Evolutionary conservation across 495 filamentous ascomycete species (phyloP), one percentile per base, ranked within the genome.

Genomic region (Hyaloscypha variabilis): DNA sequence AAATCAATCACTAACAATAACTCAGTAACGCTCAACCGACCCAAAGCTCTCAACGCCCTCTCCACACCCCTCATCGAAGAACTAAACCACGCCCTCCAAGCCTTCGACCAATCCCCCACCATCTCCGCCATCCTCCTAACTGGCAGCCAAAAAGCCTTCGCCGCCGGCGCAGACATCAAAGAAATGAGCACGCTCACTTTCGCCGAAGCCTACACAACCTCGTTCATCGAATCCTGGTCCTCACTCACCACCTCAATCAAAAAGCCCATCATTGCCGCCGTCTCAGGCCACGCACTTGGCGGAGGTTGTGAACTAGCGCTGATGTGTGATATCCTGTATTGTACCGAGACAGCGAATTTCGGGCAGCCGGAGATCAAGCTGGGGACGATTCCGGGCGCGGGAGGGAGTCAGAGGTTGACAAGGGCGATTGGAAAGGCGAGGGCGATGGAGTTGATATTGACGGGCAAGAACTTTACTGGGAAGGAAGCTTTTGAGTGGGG

Each of bases 231-330:
- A 73, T 84, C 86, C 39, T 99, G 95, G 95, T 96, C 92, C 28
- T 80, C 87, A 66, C 88, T 96, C 19, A 89, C 91, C 46, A 92
- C 87, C 58, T 71, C 81, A 39, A 85, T 97, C 78, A 93, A 93
- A 75, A 97, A 94, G 67, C 96, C 95, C 64, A 85, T 99, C 67
- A 91, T 99, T 69, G 91, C 91, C 31, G 95, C 95, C 46, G 94
- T 99, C 3, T 92, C 95, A 19, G 95, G 95, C 29, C 92, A 97
- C 74, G 95, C 95, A 24, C 85, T 97, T 19, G 95, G 95, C 49
- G 95, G 95, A 14, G 95, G 95, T 29, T 99, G 95, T 76, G 95
- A 99, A 80, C 85, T 99, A 11, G 95, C 95, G n/a, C 86, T 99
- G 76, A 99, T 97, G 94, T 88, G 88, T 70, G 95, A 99, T 75